Evolutionary conservation across 23 red algal genomes (phyloP), one percentile per base, ranked within the genome.

Genomic region (Cyanidiococcus yangmingshanensis): DNA sequence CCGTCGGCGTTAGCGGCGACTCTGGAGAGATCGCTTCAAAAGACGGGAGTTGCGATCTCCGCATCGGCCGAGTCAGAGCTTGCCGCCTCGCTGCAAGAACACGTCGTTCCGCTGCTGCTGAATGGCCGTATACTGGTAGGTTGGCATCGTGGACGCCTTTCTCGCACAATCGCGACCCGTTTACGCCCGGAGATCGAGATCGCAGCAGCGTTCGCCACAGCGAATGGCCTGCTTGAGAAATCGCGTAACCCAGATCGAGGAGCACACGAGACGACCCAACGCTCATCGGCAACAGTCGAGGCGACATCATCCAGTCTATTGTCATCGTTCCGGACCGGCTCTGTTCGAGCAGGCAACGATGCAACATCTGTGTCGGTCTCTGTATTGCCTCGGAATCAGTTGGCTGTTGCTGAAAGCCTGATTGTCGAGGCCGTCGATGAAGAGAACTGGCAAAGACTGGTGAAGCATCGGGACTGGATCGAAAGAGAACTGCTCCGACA

Each of bases 91-190:
- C 63, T 71, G 12, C 63, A 35, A 35, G 21, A 25, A 35, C 63
- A 71, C 7, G 63, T 71, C n/a, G 63, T 71, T 12, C 63, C 63
- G 63, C 27, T 71, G 63, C 63, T 25, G 3, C 21, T 71, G 16
- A 35, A 25, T 29, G 32, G 32, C 63, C 63, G 27, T 12, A 12
- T 71, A 29, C 7, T 71, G 63, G 21, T 25, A 3, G 21, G 63
- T 29, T 71, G 63, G 63, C 63, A 71, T 35, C 63, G 63, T 35
- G 63, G 63, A 7, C 63, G 63, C 27, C 63, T 71, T 12, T 71
- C 63, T 25, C 63, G 32, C 12, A 71, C 63, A 2, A 35, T 71
- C 3, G 63, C 63, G 15, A 32, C 63, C 3, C 63, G 63, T 12
- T 30, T 71, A 29, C 63, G 63, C 7, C n/a, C 63, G 7, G 63